These are phyloP conservation scores for Calocybe gambosa DNA, from an alignment of 1,284 basidiomycete species.

Conservation along the genomic window DNA sequence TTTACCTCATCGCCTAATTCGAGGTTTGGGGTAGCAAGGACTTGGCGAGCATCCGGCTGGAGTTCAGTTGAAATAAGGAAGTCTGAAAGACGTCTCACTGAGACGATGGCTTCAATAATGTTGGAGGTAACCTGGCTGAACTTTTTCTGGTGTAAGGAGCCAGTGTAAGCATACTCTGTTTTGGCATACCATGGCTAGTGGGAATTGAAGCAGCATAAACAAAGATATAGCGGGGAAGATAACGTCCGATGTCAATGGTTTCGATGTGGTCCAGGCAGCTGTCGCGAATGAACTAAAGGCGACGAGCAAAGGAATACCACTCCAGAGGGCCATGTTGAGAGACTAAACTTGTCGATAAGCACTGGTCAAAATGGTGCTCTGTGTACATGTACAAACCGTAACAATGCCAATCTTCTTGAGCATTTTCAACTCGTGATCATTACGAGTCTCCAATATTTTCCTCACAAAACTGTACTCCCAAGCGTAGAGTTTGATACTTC, in stretches of 20 bases:
- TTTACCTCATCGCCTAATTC: slow-evolving; percentile 58
- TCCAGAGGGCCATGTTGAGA: slow-evolving; percentile 58
- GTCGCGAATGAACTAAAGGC: slow-evolving; percentile 86
- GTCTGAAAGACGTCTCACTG: slow-evolving; percentile 70
- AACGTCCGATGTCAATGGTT: slow-evolving; percentile 81
- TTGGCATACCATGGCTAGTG: slow-evolving; percentile 69
- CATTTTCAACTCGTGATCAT: slow-evolving; percentile 80
- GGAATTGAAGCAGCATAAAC: slow-evolving; percentile 88
- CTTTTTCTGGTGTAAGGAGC: slow-evolving; percentile 27
- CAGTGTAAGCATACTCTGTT: background rate
- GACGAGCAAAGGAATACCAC: slow-evolving; percentile 69
- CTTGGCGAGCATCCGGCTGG: slow-evolving; percentile 64
- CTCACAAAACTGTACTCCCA: slow-evolving; percentile 88
- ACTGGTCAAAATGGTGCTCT: background rate
- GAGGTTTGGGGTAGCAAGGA: slow-evolving; percentile 39
- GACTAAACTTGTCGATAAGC: slow-evolving; percentile 32
- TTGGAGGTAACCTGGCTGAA: slow-evolving; percentile 69
- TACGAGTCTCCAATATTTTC: slow-evolving; percentile 72
- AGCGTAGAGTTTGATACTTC: slow-evolving; percentile 72
- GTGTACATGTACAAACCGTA: slow-evolving; percentile 37
- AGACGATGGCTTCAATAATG: slow-evolving; percentile 83
- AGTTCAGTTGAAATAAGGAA: slow-evolving; percentile 82
- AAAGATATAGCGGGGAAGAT: slow-evolving; percentile 94
- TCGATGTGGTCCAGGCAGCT: slow-evolving; percentile 64
- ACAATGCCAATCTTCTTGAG: slow-evolving; percentile 76